These are phyloP conservation scores for Penicillium bovifimosum DNA, from an alignment of 495 filamentous ascomycete species.

Conservation along the genomic window DNA sequence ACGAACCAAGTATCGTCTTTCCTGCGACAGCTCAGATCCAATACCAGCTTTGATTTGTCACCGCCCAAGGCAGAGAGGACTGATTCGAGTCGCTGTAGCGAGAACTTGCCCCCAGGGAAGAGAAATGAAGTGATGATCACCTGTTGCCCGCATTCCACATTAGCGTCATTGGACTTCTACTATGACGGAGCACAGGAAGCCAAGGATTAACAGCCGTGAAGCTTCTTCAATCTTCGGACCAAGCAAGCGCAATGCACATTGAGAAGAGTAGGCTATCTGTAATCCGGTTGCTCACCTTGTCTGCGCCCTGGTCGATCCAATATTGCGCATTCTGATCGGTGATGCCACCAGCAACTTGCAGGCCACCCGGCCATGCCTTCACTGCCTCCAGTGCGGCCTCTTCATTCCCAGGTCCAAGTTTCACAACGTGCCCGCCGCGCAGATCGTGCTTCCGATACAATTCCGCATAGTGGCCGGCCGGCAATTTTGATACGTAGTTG, in stretches of 20 bases:
- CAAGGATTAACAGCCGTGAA: neutral
- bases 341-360: conserved; percentile 92
- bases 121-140: conserved; percentile 85
- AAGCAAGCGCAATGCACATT: neutral
- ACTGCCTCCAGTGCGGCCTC: conserved; percentile 73
- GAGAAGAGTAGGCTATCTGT: neutral
- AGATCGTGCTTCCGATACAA: conserved; percentile 72
- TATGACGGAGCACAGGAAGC: conserved; percentile 7
- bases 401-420: conserved; percentile 84
- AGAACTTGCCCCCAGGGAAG: conserved; percentile 80
- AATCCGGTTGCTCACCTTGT: conserved; percentile 59
- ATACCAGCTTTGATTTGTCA: conserved; percentile 76
- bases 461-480: conserved; percentile 69
- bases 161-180: conserved; percentile 7
- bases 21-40: conserved; percentile 85
- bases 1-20: conserved; percentile 78
- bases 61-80: conserved; percentile 66
- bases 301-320: conserved; percentile 85
- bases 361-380: conserved; percentile 62
- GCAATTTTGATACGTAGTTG: conserved; percentile 80
- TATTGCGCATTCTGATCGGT: conserved; percentile 72
- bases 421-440: conserved; percentile 85
- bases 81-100: conserved; percentile 60
- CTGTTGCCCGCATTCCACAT: conserved; percentile 44
- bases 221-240: neutral